phyloP scores from a whole-genome alignment of 2,329 filamentous ascomycete genomes.

The Piedraia hortae region DNA sequence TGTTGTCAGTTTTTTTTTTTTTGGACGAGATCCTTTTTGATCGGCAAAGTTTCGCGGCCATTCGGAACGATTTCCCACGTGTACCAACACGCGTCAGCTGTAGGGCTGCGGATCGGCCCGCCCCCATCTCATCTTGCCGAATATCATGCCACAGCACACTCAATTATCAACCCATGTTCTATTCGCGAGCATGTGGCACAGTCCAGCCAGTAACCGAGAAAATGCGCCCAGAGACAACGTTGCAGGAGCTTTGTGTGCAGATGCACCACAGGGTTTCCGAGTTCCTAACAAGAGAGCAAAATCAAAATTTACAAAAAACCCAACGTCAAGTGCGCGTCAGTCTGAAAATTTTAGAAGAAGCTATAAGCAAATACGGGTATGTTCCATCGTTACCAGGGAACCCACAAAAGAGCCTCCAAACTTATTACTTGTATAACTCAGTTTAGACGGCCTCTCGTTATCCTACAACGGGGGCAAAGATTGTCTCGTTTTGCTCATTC shows the following conservation, averaged over 20 bases:
- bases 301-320: slow-evolving; percentile 30
- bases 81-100: no score
- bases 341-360: slow-evolving; percentile 45
- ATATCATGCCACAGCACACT: no score
- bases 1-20: no score
- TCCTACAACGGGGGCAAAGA: slow-evolving; percentile 98
- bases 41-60: no score
- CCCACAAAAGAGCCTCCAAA: slow-evolving; percentile 1
- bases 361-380: slow-evolving; percentile 48
- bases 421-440: slow-evolving; percentile 15
- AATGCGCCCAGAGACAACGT: no score
- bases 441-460: slow-evolving; percentile 51
- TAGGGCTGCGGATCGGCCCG: no score
- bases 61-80: no score
- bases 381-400: slow-evolving; percentile 7
- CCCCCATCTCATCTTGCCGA: no score
- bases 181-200: no score
- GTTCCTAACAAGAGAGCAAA: slow-evolving; percentile 35
- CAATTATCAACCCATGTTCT: no score
- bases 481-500: slow-evolving; percentile 70
- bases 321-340: slow-evolving; percentile 51
- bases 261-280: slow-evolving; percentile 32
- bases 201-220: no score
- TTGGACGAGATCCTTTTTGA: no score
- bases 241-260: slow-evolving; percentile 19